A percentile compares a stretch with the other conserved stretches of the same genome.
Conservation (phyloP, 331 rosid species). For the Cydonia oblonga region DNA sequence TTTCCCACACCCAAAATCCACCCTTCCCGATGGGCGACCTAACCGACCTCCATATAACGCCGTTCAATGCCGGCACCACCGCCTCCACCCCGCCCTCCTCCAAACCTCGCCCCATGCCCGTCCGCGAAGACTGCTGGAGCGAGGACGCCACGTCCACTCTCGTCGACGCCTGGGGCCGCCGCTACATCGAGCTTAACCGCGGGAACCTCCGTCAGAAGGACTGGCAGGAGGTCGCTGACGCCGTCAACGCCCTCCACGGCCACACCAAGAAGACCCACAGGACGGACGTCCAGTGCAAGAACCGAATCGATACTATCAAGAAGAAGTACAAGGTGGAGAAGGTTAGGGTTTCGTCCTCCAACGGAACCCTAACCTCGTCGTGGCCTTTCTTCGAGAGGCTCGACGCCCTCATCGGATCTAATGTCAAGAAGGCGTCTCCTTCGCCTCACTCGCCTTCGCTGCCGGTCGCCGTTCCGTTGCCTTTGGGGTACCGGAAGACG, state of each 20-base stretch:
- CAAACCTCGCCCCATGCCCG: constrained; percentile 51
- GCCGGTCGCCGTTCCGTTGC: constrained; percentile 61
- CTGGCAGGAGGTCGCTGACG: constrained; percentile 95
- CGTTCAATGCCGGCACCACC: background rate
- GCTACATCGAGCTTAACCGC: constrained; percentile 85
- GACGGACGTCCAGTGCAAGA: constrained; percentile 93
- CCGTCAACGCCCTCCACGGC: constrained; percentile 93
- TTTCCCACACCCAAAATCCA: background rate
- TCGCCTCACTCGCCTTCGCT: constrained; percentile 48
- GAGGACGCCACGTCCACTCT: constrained; percentile 89
- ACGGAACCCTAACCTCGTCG: constrained; percentile 33
- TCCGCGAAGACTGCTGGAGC: constrained; percentile 95
- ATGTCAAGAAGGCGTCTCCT: constrained; percentile 31
- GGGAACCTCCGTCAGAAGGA: constrained; percentile 98
- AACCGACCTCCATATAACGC: constrained; percentile 19
- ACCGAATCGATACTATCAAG: constrained; percentile 86
- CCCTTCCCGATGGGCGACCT: constrained; percentile 51
- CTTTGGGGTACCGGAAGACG: constrained; percentile 38
- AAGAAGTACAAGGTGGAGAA: constrained; percentile 91
- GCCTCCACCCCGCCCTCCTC: background rate
- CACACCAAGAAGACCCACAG: constrained; percentile 86
- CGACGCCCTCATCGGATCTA: constrained; percentile 55
- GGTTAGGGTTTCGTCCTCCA: constrained; percentile 62
- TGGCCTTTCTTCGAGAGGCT: constrained; percentile 81
- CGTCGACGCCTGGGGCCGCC: constrained; percentile 87